phyloP scores from a whole-genome alignment of 805 yeast species.

The Candida tallmaniae region DNA sequence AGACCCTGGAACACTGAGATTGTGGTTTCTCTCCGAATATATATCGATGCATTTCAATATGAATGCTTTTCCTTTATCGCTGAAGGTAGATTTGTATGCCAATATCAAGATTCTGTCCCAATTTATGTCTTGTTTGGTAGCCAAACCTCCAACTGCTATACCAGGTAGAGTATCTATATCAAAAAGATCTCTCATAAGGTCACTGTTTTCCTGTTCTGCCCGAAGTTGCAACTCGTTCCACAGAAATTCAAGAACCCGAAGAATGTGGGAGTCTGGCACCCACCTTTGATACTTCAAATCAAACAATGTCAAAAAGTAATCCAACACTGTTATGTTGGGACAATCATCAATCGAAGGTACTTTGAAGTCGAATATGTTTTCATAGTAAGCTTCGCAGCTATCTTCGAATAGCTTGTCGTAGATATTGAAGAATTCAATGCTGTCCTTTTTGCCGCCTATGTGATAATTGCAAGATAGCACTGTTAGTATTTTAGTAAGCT shows the following conservation, averaged over 20 bases:
- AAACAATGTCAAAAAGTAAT: constrained; percentile 4
- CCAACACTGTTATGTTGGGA: background rate
- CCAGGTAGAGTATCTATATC: too few relatives aligned
- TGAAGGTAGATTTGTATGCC: constrained; percentile 3
- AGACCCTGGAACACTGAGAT: constrained; percentile 5
- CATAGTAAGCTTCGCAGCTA: constrained; percentile 1
- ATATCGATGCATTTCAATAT: constrained; percentile 4
- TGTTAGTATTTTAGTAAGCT: background rate
- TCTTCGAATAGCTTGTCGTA: constrained; percentile 8
- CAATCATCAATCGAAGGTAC: too few relatives aligned
- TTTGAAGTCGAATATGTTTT: too few relatives aligned
- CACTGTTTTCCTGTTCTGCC: too few relatives aligned
- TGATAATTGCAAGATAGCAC: constrained; percentile 3
- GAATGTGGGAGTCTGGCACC: constrained; percentile 5
- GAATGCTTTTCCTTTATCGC: constrained; percentile 3
- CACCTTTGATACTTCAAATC: constrained; percentile 8
- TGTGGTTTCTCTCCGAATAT: background rate
- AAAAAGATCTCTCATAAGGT: too few relatives aligned
- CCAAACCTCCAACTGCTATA: too few relatives aligned
- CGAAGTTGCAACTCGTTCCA: too few relatives aligned
- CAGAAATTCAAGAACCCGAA: too few relatives aligned
- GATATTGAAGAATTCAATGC: constrained; percentile 5
- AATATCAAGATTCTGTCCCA: constrained; percentile 8
- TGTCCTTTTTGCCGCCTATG: constrained; percentile 6
- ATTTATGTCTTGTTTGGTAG: too few relatives aligned